These are phyloP conservation scores for Juglanconis juglandina DNA, from an alignment of 2,329 filamentous ascomycete genomes.

Conservation along the genomic window DNA sequence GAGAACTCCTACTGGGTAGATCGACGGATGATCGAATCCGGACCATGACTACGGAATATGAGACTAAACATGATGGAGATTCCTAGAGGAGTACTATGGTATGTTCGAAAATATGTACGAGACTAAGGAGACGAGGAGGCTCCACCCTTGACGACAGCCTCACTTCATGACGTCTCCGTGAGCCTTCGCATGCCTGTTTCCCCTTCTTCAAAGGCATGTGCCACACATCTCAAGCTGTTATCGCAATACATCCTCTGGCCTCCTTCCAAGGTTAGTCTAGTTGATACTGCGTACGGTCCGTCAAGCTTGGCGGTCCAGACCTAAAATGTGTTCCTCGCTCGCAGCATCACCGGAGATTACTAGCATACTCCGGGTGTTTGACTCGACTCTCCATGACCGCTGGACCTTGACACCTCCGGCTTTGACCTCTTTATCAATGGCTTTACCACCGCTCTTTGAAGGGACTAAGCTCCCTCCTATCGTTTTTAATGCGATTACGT, in stretches of 20 bases:
- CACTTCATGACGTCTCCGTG: not conserved
- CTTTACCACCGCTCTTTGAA: not conserved
- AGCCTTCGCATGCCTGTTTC: not conserved
- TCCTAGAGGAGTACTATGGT: not conserved
- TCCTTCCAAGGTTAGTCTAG: not conserved
- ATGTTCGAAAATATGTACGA: not conserved
- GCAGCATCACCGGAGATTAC: not conserved
- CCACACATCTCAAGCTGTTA: not conserved
- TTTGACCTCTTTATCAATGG: not conserved
- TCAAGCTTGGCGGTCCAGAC: not conserved
- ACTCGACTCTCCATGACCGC: not conserved
- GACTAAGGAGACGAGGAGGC: not conserved
- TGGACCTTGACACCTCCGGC: not conserved
- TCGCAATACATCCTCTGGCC: not conserved
- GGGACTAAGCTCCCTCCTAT: constrained; percentile 6
- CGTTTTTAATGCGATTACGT: constrained; percentile 7
- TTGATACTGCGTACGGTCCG: not conserved
- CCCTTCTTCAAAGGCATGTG: not conserved
- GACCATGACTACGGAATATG: not conserved
- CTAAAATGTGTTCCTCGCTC: not conserved
- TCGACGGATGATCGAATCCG: not conserved
- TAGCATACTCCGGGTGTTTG: not conserved
- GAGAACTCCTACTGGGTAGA: not conserved
- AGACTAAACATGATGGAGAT: too few relatives aligned
- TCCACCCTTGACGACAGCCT: constrained; percentile 7